Base-by-base conservation (phyloP, 2,329 filamentous ascomycete genomes). In the Fusarium veterinarium region DNA sequence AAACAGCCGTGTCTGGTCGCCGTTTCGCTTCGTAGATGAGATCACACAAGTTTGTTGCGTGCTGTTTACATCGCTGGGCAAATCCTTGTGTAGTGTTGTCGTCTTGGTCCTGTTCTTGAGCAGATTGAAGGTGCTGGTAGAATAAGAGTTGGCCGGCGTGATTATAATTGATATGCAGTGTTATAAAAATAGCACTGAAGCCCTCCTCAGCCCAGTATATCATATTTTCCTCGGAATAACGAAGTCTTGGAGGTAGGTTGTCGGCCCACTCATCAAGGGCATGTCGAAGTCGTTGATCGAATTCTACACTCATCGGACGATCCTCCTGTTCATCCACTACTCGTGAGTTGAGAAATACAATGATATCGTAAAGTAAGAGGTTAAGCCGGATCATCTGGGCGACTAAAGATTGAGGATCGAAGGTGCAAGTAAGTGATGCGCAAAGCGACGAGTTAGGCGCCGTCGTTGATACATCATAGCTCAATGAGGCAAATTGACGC, bases 331-430 rank as follows among this genome's bases (percentile, higher is more conserved):
- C 11, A 31, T 49, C 44, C 25, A 31, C 25, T 20, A 51, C 38
- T 33, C n/a, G 44, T 0, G 35, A 40, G 35, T 59, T 59, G 11
- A 59, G 56, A 23, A 46, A 58, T 11, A 49, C 25, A 33, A 49
- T n/a, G 8, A 59, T 40, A 1, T 59, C 56, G 16, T 59, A 33
- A 17, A 59, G 28, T 25, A 59, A 20, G 28, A 49, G 35, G 8
- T 59, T 59, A 3, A 59, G 56, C 20, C 56, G 44, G 35, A 59
- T 59, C 42, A 59, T 49, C 20, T 49, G 56, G 16, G 56, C 44
- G 20, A 59, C 25, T 11, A 59, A 33, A 31, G 56, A 59, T 3
- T 51, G 44, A 16, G 44, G 44, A 31, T 49, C 25, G 20, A 49
- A 59, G 35, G 2, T 40, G 35, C n/a, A 49, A 41, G 11, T 11